phyloP scores from a whole-genome alignment of 345 rosid genomes.

The Erucastrum elatum region DNA sequence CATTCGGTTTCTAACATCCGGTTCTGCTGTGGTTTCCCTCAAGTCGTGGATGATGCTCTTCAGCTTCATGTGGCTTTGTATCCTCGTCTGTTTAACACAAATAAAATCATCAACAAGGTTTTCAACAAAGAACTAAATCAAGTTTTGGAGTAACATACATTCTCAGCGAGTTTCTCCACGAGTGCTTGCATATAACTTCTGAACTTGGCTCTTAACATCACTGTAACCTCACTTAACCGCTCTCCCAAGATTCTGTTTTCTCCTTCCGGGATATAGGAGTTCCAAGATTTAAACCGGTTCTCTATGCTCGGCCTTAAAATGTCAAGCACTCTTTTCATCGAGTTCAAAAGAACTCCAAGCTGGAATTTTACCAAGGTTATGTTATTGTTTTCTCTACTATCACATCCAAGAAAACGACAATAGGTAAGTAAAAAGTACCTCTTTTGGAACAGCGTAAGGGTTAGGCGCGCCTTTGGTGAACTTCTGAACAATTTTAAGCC shows the following conservation, averaged over 20 bases:
- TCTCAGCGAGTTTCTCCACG: conserved; percentile 88
- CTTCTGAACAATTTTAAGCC: conserved; percentile 83
- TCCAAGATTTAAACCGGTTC: conserved; percentile 73
- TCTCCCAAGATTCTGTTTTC: conserved; percentile 72
- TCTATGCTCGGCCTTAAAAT: conserved; percentile 71
- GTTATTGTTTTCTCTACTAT: neutral
- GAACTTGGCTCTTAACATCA: conserved; percentile 82
- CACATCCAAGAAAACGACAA: neutral
- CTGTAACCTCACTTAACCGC: conserved; percentile 83
- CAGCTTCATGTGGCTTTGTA: conserved; percentile 74
- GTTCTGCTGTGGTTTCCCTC: conserved; percentile 69
- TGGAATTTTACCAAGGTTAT: conserved; percentile 31
- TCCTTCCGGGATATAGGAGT: conserved; percentile 63
- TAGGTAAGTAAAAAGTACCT: conserved; percentile 46
- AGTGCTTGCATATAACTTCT: conserved; percentile 80
- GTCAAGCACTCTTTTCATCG: conserved; percentile 88
- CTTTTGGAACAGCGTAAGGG: conserved; percentile 71
- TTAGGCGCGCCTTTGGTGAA: conserved; percentile 69
- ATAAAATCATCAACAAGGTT: neutral
- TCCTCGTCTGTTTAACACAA: conserved; percentile 57
- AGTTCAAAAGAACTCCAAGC: conserved; percentile 89
- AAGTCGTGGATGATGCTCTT: conserved; percentile 86
- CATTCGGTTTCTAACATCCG: conserved; percentile 72
- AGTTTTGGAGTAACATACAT: conserved; percentile 52
- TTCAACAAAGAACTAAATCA: neutral